phyloP scores from a whole-genome alignment of 2,329 filamentous ascomycete genomes.

The Daldinia eschscholtzii region DNA sequence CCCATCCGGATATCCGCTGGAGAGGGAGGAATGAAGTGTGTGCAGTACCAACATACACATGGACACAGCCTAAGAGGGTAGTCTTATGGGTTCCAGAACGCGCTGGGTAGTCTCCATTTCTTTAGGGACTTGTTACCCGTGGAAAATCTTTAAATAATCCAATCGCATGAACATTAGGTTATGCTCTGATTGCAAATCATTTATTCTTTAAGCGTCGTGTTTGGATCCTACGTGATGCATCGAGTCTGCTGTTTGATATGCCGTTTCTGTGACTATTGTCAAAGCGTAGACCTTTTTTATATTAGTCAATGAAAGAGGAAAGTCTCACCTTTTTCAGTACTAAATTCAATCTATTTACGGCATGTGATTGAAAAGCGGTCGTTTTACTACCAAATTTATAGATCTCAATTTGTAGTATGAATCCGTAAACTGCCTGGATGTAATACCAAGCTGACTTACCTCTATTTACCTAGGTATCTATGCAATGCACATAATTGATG shows the following conservation, averaged over 20 bases:
- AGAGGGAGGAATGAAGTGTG: background rate
- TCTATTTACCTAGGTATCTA: no score
- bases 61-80: constrained; percentile 2
- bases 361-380: background rate
- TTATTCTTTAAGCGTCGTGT: background rate
- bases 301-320: background rate
- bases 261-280: background rate
- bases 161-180: background rate
- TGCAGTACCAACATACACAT: constrained; percentile 7
- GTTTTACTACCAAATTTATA: background rate
- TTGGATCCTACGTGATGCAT: background rate
- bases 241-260: background rate
- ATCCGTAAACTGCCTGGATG: no score
- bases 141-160: background rate
- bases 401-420: no score
- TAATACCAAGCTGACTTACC: no score
- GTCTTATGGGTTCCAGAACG: constrained; percentile 7
- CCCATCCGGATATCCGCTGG: background rate
- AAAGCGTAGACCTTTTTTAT: background rate
- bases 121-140: background rate
- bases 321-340: no score
- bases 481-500: no score
- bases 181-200: background rate
- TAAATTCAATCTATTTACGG: background rate
- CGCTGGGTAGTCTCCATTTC: constrained; percentile 8